Evolutionary conservation across 164 flowering plant genomes (phyloP), one percentile per base, ranked within the genome.

Genomic region (Tetracentron sinense): DNA sequence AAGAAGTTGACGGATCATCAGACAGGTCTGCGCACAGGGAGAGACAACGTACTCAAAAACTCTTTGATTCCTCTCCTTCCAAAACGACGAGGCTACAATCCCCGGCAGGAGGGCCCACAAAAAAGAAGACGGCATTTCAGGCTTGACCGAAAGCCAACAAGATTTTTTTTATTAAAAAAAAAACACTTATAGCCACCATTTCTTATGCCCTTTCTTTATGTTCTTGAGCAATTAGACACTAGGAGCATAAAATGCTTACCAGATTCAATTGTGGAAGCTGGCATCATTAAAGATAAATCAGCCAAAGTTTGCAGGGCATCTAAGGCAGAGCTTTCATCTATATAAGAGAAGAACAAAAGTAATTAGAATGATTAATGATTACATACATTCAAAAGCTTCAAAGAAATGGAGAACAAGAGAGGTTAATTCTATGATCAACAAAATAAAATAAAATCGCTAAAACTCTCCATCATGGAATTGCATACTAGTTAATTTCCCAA

Each of bases 251-350:
- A 21, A 35, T 16, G 15, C 67, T 66, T 78, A 85, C 87, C 89
- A 60, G 80, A 72, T 52, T 82, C 85, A 54, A 67, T 67, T 61
- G 70, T 68, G 54, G 77, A 60, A 25, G 73, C 58, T 57, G 88
- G 89, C 72, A 75, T 74, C 73, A 81, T 73, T 63, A 87, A 55
- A 35, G 89, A 82, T 68, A 83, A 67, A 71, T 85, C 84, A 53
- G 92, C 89, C 75, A 87, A 76, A 64, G 89, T 71, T 72, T 79
- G 79, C 65, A 87, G 72, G 59, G 86, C 92, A 69, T 83, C 88
- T 47, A 87, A 70, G 22, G 79, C 84, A 50, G 75, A 63, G 60
- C 69, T 77, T 75, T 83, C 88, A 78, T 81, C 89, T 85, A 60
- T 52, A 72, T 23, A 72, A 17, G 60, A 46, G 60, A 42, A 30